Base-by-base conservation (phyloP, 2,329 filamentous ascomycete genomes). In the Stachybotrys chlorohalonatus region DNA sequence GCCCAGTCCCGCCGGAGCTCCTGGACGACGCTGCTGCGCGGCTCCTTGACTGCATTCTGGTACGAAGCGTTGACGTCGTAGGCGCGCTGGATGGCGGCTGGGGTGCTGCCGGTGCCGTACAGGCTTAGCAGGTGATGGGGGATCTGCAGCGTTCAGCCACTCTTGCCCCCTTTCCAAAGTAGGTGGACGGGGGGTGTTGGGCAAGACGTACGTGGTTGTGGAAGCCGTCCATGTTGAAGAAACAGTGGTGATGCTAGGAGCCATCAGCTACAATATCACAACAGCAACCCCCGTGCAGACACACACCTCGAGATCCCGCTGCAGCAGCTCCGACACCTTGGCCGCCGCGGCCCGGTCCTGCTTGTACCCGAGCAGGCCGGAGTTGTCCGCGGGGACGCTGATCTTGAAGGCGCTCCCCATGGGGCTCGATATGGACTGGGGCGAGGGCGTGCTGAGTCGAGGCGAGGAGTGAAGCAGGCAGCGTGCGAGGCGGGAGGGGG, bases 81-180 rank as follows among this genome's bases (percentile, higher is more conserved):
- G 15, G 79, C 84, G 11, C 71, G 70, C 61, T 85, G 76, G 4
- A 96, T 76, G 16, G 80, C 68, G 0, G 75, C 66, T 0, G 84
- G 67, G 0, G 78, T 71, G 7, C 89, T 90, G 1, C 86, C 86
- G 1, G 94, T 83, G 39, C 87, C 87, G 67, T 86, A 95, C 32
- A 94, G 74, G 15, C 85, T 84, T 11, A 95, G 79, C 6, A 95
- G 71, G 42, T 90, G 85, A 62, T 96, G 91, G 4, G 78, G 79
- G 57, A 94, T 76, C 79, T 81, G 46, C 6, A 8, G 46, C 8
- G 9, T 9, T 24, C 7, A 9, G 36, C 2, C 36, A 42, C 9
- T 3, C 36, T 2, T 42, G 36, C 9, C 36, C 36, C 24, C 24
- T 24, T 24, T 24, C 24, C 24, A 24, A 24, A 24, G 24, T 24